Evolutionary conservation across 2,329 filamentous ascomycete species (phyloP), one percentile per base, ranked within the genome.

Genomic region (Teratosphaeriaceae sp.): DNA sequence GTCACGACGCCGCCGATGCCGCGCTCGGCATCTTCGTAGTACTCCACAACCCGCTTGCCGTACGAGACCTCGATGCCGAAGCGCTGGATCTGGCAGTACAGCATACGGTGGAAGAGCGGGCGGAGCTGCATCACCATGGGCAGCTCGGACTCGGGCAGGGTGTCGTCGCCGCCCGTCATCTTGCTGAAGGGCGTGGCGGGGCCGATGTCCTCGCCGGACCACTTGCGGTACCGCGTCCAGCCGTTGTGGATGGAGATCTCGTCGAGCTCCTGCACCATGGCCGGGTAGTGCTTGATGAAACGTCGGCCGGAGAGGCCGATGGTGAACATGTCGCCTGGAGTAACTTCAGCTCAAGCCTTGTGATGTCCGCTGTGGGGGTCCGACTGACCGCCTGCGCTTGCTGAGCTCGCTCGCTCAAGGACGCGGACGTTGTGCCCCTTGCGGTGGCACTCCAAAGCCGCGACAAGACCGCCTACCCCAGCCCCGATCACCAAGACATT

Each of bases 351-450:
- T 12, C 8, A 11, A 11, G 16, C 9, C 15, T 37, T 5, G 15
- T 20, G 16, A n/a, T n/a, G 9, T 6, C 8, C 9, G 9, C 5
- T 6, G 15, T 8, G 9, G 15, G 16, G 21, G 34, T 7, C 9
- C 21, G 16, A 34, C 34, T 37, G 5, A 37, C 34, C 37, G n/a
- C 37, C 37, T 27, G 37, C 37, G 23, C 37, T 39, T 5, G 37
- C 37, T 15, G 20, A 19, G 13, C 31, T 39, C 26, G 40, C 43
- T 22, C 49, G 29, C 46, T 55, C 54, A 4, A 55, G 39, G 12
- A 57, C 42, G 13, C 49, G 49, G 18, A 57, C 53, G n/a, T 46
- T 49, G 46, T 55, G 53, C 26, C 54, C 54, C 44, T 55, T 55
- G 18, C 54, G 51, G 21, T 46, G 45, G 38, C 52, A 55, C 38